Percentiles rank a stretch among this genome's conserved stretches.
Conservation (phyloP, 805 yeast genomes). For the Pachysolen tannophilus region DNA sequence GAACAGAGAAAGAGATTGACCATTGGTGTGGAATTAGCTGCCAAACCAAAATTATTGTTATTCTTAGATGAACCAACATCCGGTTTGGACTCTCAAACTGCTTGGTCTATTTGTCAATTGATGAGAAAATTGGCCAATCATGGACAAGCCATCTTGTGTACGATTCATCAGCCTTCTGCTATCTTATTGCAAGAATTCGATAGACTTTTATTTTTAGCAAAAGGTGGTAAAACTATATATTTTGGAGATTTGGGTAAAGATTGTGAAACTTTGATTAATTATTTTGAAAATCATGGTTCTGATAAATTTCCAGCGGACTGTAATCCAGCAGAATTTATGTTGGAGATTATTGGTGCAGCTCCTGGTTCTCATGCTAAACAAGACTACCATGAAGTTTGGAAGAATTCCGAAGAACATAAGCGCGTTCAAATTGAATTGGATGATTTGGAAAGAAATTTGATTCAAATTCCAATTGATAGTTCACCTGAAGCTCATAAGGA, state of each 20-base stretch:
- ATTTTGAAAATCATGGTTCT: constrained; percentile 63
- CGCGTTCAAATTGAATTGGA: constrained; percentile 54
- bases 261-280: constrained; percentile 47
- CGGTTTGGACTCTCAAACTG: constrained; percentile 64
- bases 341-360: constrained; percentile 77
- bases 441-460: constrained; percentile 53
- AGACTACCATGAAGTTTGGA: constrained; percentile 75
- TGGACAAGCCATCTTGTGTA: constrained; percentile 71
- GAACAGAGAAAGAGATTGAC: constrained; percentile 63
- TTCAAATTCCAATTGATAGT: constrained; percentile 25
- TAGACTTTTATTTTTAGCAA: constrained; percentile 55
- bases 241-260: constrained; percentile 74
- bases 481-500: constrained; percentile 25
- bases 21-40: constrained; percentile 66
- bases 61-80: constrained; percentile 71
- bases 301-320: constrained; percentile 59
- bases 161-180: constrained; percentile 76
- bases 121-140: constrained; percentile 60
- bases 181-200: constrained; percentile 61
- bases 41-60: constrained; percentile 55
- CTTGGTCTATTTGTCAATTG: constrained; percentile 62
- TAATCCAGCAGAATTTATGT: constrained; percentile 91
- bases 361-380: constrained; percentile 70
- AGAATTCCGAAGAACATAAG: constrained; percentile 52
- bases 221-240: constrained; percentile 75